Base-by-base conservation (phyloP, 179 eudicot genomes). In the Nepenthes alata region DNA sequence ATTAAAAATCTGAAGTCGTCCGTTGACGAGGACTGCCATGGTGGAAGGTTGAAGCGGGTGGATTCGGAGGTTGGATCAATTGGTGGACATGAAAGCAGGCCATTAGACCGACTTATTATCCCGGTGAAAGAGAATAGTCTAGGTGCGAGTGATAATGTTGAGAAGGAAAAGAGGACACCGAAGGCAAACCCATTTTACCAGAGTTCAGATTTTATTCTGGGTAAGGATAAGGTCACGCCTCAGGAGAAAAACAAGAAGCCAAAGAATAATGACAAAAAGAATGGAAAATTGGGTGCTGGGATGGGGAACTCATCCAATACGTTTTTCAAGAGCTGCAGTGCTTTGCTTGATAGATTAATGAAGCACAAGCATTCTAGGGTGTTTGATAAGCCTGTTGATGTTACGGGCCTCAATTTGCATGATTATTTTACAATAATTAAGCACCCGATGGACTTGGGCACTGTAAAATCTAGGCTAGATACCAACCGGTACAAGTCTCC, bases 141-240 rank as follows among this genome's bases (percentile, higher is more conserved):
- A 59, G 78, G 79, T 54, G 73, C 58, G 44, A 72, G 79, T 72
- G 85, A 81, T 16, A 69, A 60, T 59, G 52, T 41, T 51, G 98
- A 82, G 64, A 91, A 86, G 63, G 91, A 87, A 57, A 86, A 81
- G 80, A 74, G 95, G 70, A 84, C 87, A 1, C 93, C 88, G 0
- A 88, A 77, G 68, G 94, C 74, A 1, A 84, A 84, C 53, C 83
- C 78, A 71, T 78, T 75, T 50, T 85, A 82, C 70, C 77, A 78
- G 67, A 85, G 77, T 56, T 65, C 84, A 0, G 95, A 90, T 45
- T 82, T 85, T 57, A 73, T 86, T 61, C 71, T 78, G 34, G 87
- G 80, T 13, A 89, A 89, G 73, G 89, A 86, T 35, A 82, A 65
- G 77, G 59, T 64, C 10, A 70, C 63, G n/a, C 64, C 55, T 62